Conservation (phyloP, 2,329 filamentous ascomycete genomes). For the Cercospora berteroae region DNA sequence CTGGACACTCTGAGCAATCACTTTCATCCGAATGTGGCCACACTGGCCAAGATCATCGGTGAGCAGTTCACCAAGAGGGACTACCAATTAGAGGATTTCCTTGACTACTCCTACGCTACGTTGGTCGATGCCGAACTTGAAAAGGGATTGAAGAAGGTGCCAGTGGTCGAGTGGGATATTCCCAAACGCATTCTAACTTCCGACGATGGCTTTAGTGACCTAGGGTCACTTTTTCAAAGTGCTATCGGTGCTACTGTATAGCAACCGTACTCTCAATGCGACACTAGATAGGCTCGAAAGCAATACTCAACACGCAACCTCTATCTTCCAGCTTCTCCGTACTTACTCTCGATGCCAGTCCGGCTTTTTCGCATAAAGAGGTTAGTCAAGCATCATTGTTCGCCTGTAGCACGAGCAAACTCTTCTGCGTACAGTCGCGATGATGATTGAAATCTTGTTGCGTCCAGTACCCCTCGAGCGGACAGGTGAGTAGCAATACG, state of each 20-base stretch:
- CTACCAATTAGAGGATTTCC: conserved; percentile 95
- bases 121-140: conserved; percentile 79
- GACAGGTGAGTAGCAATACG: neutral
- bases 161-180: conserved; percentile 91
- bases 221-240: conserved; percentile 30
- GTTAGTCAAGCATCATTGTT: neutral
- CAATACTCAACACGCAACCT: neutral
- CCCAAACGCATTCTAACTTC: conserved; percentile 73
- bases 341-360: neutral
- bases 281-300: neutral
- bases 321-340: neutral
- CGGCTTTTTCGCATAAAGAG: neutral
- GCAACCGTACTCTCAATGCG: neutral
- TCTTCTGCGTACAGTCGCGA: neutral
- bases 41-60: conserved; percentile 86
- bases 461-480: neutral
- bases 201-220: conserved; percentile 32
- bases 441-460: neutral
- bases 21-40: conserved; percentile 95
- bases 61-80: conserved; percentile 96
- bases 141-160: conserved; percentile 79
- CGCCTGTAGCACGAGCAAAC: neutral
- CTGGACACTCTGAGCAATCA: conserved; percentile 86
- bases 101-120: conserved; percentile 90
- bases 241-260: conserved; percentile 22